Evolutionary conservation across 805 yeast genomes (phyloP), one percentile per base, ranked within the genome.

Genomic region (Yarrowia osloensis): DNA sequence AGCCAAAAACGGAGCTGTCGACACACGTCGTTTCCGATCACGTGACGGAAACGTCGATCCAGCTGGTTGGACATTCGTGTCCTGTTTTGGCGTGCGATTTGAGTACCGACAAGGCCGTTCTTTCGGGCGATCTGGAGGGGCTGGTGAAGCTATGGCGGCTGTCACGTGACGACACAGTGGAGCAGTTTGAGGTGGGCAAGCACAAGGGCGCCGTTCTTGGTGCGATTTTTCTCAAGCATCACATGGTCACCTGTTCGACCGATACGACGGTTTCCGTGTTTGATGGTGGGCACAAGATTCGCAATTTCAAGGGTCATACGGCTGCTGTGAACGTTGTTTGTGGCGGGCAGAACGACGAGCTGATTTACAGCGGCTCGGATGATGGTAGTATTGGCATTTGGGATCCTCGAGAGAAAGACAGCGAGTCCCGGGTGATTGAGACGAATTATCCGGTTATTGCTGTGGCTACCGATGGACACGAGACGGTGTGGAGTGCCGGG

Each of bases 191-290:
- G 22, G 59, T 63, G 70, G 13, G 90, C 88, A 61, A 61, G 4
- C 91, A 88, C 72, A 87, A 86, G 68, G 83, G 85, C 7, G 91
- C 91, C 0, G 81, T 90, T 0, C 84, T 91, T 0, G 82, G 86
- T 1, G 70, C 89, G 11, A 74, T 77, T 31, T 89, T 93, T 90
- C 70, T 76, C 6, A 81, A 83, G 46, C 85, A 83, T 39, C 69
- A 77, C 15, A 19, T 87, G 2, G 81, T 80, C 17, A 78, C 88
- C 2, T 77, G 86, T 1, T 84, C 90, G 28, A 86, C 93, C 0
- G 96, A 89, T 73, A 70, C 79, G 4, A 83, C 89, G 0, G 75
- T 88, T 0, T 85, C 86, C 0, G 71, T 85, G 5, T 88, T 90
- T 86, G 94, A 90, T 73, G 74, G 81, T 0, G 79, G 77, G 21